Percentiles rank a stretch among this genome's conserved stretches.
Conservation (phyloP, 192 early-diverging fungal species). For the Coemansia interrupta region DNA sequence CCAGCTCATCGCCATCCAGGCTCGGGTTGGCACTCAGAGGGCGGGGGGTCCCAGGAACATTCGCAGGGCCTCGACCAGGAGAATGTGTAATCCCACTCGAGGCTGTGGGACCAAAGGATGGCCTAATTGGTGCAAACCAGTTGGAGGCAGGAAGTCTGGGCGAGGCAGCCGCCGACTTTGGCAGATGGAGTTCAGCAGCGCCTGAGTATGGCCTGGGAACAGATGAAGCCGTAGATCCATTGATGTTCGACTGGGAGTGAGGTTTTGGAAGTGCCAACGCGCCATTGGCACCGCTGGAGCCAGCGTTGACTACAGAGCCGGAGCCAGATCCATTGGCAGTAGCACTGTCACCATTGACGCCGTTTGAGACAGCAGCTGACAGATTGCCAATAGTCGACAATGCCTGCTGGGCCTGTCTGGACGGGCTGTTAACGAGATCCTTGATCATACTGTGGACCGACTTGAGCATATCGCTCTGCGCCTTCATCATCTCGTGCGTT, state of each 20-base stretch:
- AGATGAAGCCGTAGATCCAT: too few species aligned
- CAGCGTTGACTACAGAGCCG: not conserved
- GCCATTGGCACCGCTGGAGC: not conserved
- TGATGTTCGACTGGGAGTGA: too few species aligned
- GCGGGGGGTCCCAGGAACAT: too few species aligned
- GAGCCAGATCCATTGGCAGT: not conserved
- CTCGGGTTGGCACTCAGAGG: not conserved
- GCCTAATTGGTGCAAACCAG: too few species aligned
- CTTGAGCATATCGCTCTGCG: slow-evolving; percentile 22
- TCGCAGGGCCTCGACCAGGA: too few species aligned
- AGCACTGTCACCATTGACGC: not conserved
- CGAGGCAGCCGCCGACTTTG: not conserved
- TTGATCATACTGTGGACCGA: slow-evolving; percentile 23
- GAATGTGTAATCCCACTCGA: too few species aligned
- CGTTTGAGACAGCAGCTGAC: slow-evolving; percentile 22
- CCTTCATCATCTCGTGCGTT: slow-evolving; percentile 37
- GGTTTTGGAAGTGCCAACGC: not conserved
- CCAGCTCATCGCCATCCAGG: slow-evolving; percentile 11
- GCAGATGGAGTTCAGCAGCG: slow-evolving; percentile 2
- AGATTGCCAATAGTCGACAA: slow-evolving; percentile 29
- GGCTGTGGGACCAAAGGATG: too few species aligned
- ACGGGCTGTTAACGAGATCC: slow-evolving; percentile 9
- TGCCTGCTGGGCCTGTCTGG: slow-evolving; percentile 18
- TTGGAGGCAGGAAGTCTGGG: not conserved
- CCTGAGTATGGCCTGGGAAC: too few species aligned